Conservation (phyloP, 768 basidiomycete species). For the Exidia glandulosa region DNA sequence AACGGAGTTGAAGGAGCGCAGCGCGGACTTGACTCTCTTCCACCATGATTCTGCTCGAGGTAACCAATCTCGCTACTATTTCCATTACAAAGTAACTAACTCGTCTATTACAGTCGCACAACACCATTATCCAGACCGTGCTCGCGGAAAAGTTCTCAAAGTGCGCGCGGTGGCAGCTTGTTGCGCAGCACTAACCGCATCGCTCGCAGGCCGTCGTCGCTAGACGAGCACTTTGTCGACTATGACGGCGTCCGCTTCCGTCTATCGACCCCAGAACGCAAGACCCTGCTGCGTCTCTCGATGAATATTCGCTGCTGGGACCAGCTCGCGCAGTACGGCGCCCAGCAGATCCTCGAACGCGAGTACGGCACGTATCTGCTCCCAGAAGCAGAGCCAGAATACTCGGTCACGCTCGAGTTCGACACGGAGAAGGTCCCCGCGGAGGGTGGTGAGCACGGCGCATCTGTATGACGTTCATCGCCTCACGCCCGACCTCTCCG, state of each 20-base stretch:
- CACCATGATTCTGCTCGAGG: conserved; percentile 80
- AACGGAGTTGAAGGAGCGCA: not conserved
- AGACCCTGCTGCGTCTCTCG: conserved; percentile 73
- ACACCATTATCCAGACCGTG: conserved; percentile 86
- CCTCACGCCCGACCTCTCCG: not conserved
- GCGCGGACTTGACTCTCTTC: not conserved
- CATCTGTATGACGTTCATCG: not conserved
- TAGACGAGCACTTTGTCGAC: conserved; percentile 96
- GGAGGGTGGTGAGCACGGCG: conserved; percentile 50
- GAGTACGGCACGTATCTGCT: conserved; percentile 73
- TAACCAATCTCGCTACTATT: conserved; percentile 28
- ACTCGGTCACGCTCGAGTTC: conserved; percentile 77
- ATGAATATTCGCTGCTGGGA: conserved; percentile 98
- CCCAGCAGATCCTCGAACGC: conserved; percentile 59
- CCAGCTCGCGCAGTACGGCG: conserved; percentile 83
- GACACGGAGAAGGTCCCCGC: conserved; percentile 78
- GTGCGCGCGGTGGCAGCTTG: conserved; percentile 31
- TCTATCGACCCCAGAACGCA: conserved; percentile 76
- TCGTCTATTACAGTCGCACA: conserved; percentile 57
- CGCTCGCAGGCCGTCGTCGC: conserved; percentile 60
- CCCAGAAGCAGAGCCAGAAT: conserved; percentile 69
- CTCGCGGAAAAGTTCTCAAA: conserved; percentile 77
- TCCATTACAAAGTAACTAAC: conserved; percentile 6
- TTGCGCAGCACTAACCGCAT: not conserved
- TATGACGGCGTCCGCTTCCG: conserved; percentile 96